Evolutionary conservation across 1,284 basidiomycete genomes (phyloP).

Genomic region (Irpex sp.): DNA sequence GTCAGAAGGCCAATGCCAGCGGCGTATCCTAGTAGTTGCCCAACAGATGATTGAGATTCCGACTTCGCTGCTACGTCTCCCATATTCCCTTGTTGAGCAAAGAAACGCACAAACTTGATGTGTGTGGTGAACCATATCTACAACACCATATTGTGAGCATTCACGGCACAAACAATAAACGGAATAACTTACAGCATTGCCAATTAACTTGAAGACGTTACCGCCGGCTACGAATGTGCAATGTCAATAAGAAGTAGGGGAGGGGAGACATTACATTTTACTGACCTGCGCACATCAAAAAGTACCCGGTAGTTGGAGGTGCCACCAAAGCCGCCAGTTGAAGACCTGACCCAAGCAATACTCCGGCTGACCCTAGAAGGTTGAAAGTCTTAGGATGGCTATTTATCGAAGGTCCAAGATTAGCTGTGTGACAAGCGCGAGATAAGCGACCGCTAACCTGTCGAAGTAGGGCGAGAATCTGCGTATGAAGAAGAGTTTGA

Average conservation of each 20-base stretch:
- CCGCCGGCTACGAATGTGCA: slow-evolving; percentile 21
- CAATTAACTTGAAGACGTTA: slow-evolving; percentile 29
- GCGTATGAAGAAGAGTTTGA: slow-evolving; percentile 31
- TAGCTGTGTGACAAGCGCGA: background rate
- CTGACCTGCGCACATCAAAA: slow-evolving; percentile 28
- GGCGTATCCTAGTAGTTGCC: slow-evolving; percentile 27
- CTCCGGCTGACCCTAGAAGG: slow-evolving; percentile 23
- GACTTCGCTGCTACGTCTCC: slow-evolving; percentile 31
- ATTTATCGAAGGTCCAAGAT: background rate
- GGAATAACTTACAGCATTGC: slow-evolving; percentile 22
- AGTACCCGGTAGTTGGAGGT: slow-evolving; percentile 22
- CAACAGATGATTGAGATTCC: slow-evolving; percentile 29
- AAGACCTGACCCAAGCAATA: slow-evolving; percentile 24
- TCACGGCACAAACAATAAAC: background rate
- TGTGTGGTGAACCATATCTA: slow-evolving; percentile 31
- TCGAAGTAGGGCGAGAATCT: slow-evolving; percentile 30
- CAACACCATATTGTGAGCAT: background rate
- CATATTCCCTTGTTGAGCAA: slow-evolving; percentile 27
- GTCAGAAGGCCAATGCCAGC: slow-evolving; percentile 27
- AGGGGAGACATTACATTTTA: background rate
- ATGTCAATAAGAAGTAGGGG: background rate
- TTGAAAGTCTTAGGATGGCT: slow-evolving; percentile 30
- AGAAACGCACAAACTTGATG: slow-evolving; percentile 32
- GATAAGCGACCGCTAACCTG: slow-evolving; percentile 11
- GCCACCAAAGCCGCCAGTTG: slow-evolving; percentile 28